Base-by-base conservation (phyloP, 1,284 basidiomycete genomes). In the Hemileia vastatrix region DNA sequence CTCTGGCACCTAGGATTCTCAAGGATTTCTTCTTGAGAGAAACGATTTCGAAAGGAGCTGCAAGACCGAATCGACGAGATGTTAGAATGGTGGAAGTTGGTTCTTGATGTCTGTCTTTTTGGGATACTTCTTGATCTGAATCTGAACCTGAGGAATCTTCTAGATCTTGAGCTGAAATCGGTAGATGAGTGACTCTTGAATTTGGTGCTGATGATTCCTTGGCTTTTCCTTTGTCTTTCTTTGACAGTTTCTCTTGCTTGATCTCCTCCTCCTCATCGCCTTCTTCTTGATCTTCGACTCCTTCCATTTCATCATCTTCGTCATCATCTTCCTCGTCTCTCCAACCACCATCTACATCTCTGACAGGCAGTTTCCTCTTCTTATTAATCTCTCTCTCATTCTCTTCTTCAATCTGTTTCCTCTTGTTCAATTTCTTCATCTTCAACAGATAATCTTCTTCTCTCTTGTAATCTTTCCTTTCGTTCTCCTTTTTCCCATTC, bases 401-500 rank as follows among this genome's bases (percentile, higher is more conserved):
- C 72, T 91, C 88, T 71, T 93, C 92, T 19, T 90, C 90, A 54
- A 80, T 81, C 65, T 85, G 85, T 69, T 93, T 80, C 67, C 84
- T 83, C 48, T 80, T 79, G 63, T 82, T 83, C 64, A 86, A 83
- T 53, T 88, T 88, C 72, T 80, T 81, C 63, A 80, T 83, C 24
- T 78, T 76, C 36, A 93, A 79, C 88, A 72, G 91, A 90, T 43
- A 86, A 83, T 65, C 85, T 84, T 47, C 84, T 86, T 27, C 86
- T 31, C 54, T 88, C 9, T 86, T 78, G 19, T 87, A 82, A 69
- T 87, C 86, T 65, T 88, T 86, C 55, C 79, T 76, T n/a, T 64
- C 66, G 65, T 45, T 59, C 55, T 27, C 65, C 66, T 15, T 63
- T 64, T 33, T 68, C 71, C 53, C 67, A 71, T 18, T 71, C 68